Base-by-base conservation (phyloP, 768 basidiomycete genomes). In the Psilocybe sp. region DNA sequence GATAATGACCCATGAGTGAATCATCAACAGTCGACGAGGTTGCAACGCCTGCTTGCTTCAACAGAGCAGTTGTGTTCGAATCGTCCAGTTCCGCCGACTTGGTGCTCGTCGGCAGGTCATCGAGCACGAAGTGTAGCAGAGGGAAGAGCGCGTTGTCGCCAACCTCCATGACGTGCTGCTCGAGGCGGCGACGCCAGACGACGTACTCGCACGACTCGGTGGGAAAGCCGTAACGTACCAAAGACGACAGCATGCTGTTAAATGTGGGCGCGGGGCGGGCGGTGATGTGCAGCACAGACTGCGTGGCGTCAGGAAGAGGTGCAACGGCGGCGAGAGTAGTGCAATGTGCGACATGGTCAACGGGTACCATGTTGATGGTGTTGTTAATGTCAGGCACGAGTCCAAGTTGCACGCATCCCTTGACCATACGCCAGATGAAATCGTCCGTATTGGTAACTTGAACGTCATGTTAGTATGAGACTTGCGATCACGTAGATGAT, bases 101-200 rank as follows among this genome's bases (percentile, higher is more conserved):
- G 19, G 96, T 98, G 62, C 89, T 92, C 19, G 95, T 97, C 4
- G 97, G 97, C 15, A 99, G 76, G 67, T 99, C 97, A 64, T 98
- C 97, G 28, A 99, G 74, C 19, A 98, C 97, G 58, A 98, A 98
- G 69, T 99, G 96, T 14, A 99, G 79, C 9, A 99, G 74, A 2
- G 97, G 97, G 81, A 95, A 98, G 39, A 99, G 77, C 1, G 97
- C 97, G 56, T 99, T 98, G 66, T 98, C 96, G 64, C 95, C 91
- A 7, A 80, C 83, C 48, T 92, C 89, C 76, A 97, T 86, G 40
- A 96, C 96, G 64, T 98, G 96, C 59, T 88, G 89, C 67, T 99
- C 97, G 53, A 99, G 82, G 64, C 84, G 85, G 15, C 87, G 82
- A 35, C 97, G 79, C 97, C 97, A 99, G 4, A 83, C 71, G 49